phyloP scores from a whole-genome alignment of 108 stramenopile species.

The Nitzschia sp. region DNA sequence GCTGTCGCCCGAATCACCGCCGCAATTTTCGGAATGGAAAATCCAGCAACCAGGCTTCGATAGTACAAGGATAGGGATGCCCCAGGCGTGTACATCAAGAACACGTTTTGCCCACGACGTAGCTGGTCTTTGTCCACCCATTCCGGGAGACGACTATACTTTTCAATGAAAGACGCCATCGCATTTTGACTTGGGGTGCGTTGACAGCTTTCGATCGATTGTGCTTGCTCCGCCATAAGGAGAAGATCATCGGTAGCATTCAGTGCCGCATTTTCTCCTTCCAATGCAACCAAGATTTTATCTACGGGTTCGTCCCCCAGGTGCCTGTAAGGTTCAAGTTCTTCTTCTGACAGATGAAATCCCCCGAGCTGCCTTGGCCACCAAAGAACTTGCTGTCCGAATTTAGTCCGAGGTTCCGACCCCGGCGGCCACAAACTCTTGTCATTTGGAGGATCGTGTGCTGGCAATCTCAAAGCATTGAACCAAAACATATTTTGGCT shows the following conservation, averaged over 20 bases:
- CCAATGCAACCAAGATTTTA: conserved; percentile 42
- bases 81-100: conserved; percentile 64
- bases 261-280: conserved; percentile 27
- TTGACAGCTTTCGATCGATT: not conserved
- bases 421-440: conserved; percentile 14
- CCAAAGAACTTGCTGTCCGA: conserved; percentile 24
- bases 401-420: conserved; percentile 13
- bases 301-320: conserved; percentile 75
- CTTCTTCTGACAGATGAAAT: conserved; percentile 46
- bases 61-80: conserved; percentile 67
- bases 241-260: conserved; percentile 63
- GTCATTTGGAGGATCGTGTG: conserved; percentile 8
- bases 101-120: conserved; percentile 76
- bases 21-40: conserved; percentile 77
- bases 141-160: conserved; percentile 40
- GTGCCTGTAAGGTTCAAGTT: conserved; percentile 66
- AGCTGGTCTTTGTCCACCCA: conserved; percentile 80
- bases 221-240: conserved; percentile 31
- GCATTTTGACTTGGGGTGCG: conserved; percentile 2
- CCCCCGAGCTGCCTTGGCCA: conserved; percentile 39
- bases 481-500: not conserved
- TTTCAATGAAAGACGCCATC: conserved; percentile 32
- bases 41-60: conserved; percentile 71
- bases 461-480: not conserved
- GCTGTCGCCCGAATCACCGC: conserved; percentile 63